A percentile compares a stretch with the other conserved stretches of the same genome.
phyloP scores from a whole-genome alignment of 1,284 basidiomycete genomes.

The Moniliophthora roreri region DNA sequence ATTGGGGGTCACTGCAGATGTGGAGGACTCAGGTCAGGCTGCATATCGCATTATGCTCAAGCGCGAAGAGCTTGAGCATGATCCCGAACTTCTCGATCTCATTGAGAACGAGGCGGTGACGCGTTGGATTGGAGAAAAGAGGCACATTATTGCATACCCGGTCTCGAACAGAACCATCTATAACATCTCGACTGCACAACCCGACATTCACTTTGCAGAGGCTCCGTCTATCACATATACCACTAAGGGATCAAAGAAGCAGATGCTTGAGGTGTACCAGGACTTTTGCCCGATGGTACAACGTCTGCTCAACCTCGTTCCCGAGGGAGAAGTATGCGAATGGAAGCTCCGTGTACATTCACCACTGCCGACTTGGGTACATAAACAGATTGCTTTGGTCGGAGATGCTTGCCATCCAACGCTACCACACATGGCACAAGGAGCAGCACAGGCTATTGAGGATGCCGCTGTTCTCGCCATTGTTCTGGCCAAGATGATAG shows the following conservation, averaged over 20 bases:
- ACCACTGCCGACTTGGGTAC: slow-evolving; percentile 21
- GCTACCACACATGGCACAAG: slow-evolving; percentile 18
- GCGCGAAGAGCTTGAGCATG: slow-evolving; percentile 18
- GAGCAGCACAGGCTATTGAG: slow-evolving; percentile 24
- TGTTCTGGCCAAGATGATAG: slow-evolving; percentile 15
- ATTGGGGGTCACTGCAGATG: slow-evolving; percentile 15
- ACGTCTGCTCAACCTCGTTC: slow-evolving; percentile 19
- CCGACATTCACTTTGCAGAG: slow-evolving; percentile 20
- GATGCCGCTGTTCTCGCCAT: slow-evolving; percentile 20
- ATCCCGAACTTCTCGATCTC: slow-evolving; percentile 20
- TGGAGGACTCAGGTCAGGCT: slow-evolving; percentile 20
- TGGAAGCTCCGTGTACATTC: slow-evolving; percentile 23
- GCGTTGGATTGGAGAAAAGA: slow-evolving; percentile 21
- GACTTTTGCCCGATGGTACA: slow-evolving; percentile 21
- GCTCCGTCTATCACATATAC: slow-evolving; percentile 21
- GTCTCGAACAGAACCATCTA: slow-evolving; percentile 20
- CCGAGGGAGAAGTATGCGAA: slow-evolving; percentile 23
- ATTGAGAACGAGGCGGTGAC: slow-evolving; percentile 15
- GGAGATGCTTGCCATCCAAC: slow-evolving; percentile 26
- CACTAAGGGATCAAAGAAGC: slow-evolving; percentile 17
- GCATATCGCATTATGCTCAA: slow-evolving; percentile 24
- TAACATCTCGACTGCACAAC: slow-evolving; percentile 23
- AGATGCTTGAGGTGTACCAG: slow-evolving; percentile 17
- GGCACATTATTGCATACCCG: slow-evolving; percentile 25
- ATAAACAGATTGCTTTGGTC: slow-evolving; percentile 18